A percentile compares a stretch with the other conserved stretches of the same genome.
Conservation (phyloP, 2,329 filamentous ascomycete genomes). For the Diaporthe citriasiana region DNA sequence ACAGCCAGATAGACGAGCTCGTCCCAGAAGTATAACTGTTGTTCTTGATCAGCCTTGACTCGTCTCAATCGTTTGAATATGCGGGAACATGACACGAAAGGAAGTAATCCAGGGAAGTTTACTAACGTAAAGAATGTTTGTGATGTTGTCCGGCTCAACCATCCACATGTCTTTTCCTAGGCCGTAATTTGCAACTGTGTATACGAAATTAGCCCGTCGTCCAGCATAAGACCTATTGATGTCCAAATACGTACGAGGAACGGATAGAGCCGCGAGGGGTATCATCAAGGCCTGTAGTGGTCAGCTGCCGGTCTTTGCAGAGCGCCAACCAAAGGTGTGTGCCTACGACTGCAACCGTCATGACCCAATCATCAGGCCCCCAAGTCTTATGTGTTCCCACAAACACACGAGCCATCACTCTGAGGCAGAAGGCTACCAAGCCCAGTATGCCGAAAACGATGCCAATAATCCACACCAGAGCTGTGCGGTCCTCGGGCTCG, state of each 20-base stretch:
- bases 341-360: conserved; percentile 48
- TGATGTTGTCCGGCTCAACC: conserved; percentile 58
- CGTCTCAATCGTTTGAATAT: background rate
- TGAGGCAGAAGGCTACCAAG: conserved; percentile 49
- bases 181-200: conserved; percentile 54
- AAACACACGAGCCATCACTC: conserved; percentile 48
- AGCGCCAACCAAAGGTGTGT: background rate
- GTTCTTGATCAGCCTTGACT: background rate
- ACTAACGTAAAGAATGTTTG: conserved; percentile 55
- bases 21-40: conserved; percentile 50
- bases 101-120: background rate
- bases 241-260: conserved; percentile 47
- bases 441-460: conserved; percentile 49
- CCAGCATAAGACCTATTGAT: background rate
- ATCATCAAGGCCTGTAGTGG: conserved; percentile 44
- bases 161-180: conserved; percentile 62
- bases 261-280: conserved; percentile 45
- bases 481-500: conserved; percentile 47
- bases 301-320: conserved; percentile 4
- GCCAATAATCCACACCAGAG: conserved; percentile 47
- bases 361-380: conserved; percentile 51
- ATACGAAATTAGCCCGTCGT: background rate
- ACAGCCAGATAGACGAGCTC: conserved; percentile 50
- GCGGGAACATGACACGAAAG: background rate
- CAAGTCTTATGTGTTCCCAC: conserved; percentile 47